Conservation (phyloP, 495 filamentous ascomycete species). For the Aspergillus mulundensis region DNA sequence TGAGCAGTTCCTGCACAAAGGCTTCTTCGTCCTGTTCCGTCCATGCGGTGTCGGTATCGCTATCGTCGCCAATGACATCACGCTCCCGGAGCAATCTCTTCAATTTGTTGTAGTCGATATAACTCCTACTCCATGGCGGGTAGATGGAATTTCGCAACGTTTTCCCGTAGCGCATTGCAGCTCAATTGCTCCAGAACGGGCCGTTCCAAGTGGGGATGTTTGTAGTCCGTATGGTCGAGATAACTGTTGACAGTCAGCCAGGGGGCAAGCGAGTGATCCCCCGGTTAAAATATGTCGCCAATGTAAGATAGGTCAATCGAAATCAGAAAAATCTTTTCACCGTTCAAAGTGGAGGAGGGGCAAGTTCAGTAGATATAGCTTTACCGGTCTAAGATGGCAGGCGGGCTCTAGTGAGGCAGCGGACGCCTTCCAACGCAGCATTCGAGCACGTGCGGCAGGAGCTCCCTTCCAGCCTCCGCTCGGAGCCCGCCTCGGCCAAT, state of each 20-base stretch:
- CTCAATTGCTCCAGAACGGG: conserved; percentile 2
- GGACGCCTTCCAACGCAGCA: conserved; percentile 6
- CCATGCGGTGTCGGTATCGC: conserved; percentile 60
- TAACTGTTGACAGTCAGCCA: not conserved
- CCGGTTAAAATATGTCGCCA: not conserved
- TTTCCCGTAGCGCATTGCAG: conserved; percentile 86
- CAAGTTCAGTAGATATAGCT: not conserved
- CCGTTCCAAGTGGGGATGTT: not conserved
- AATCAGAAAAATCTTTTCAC: not conserved
- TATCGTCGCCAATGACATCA: conserved; percentile 45
- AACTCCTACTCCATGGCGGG: conserved; percentile 83
- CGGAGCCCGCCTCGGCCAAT: conserved; percentile 1
- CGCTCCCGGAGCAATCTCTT: conserved; percentile 80
- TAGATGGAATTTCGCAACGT: conserved; percentile 77
- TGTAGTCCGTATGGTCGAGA: not conserved
- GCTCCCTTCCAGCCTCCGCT: not conserved
- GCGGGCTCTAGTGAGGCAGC: conserved; percentile 1
- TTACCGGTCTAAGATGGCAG: not conserved
- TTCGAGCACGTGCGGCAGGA: conserved; percentile 8
- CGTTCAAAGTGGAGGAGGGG: not conserved
- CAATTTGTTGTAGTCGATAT: conserved; percentile 92
- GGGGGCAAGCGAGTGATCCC: not conserved
- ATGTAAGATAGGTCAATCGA: not conserved
- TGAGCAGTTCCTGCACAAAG: conserved; percentile 93
- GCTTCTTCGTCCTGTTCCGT: conserved; percentile 91